Base-by-base conservation (phyloP, 768 basidiomycete species). In the Dentipellis sp. region DNA sequence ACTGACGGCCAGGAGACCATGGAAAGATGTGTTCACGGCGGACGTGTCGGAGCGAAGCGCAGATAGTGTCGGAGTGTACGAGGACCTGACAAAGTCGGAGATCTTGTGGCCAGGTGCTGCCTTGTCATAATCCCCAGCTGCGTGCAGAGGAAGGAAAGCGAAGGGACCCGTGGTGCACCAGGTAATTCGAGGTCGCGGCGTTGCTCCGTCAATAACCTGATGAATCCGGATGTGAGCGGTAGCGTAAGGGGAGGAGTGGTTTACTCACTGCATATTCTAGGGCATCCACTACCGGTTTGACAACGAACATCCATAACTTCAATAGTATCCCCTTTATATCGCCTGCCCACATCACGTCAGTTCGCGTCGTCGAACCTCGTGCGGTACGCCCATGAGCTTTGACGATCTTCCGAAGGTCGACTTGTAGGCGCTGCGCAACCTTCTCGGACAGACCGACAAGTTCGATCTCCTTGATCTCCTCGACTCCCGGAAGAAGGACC, bases 151-250 rank as follows among this genome's bases (percentile, higher is more conserved):
- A 19, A 57, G 52, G 51, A 57, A 57, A 3, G 51, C 42, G 0
- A 57, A 51, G 6, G 51, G 37, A n/a, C 56, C 56, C 9, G 56
- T 53, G 4, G 51, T 52, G 46, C 56, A 57, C 56, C 56, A 57
- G 16, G 35, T 46, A 39, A 57, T 38, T 10, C 45, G 52, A 10
- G 52, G 56, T 10, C 21, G 21, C 19, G 29, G 16, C 16, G 29
- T 34, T 10, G 37, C 9, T 56, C n/a, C 16, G 42, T 10, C n/a
- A 8, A 45, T 16, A 16, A 45, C 42, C 42, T 45, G 10, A 7
- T 8, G 16, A 16, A 45, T 8, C 10, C 1, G 4, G 16, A 19
- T n/a, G 12, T 16, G 10, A 45, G 17, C 3, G 19, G 6, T n/a
- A n/a, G 8, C 42, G 16, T n/a, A 45, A 12, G 10, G 16, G 42